These are phyloP conservation scores for Capsicum baccatum DNA, from an alignment of 257 asterid species.

Conservation along the genomic window DNA sequence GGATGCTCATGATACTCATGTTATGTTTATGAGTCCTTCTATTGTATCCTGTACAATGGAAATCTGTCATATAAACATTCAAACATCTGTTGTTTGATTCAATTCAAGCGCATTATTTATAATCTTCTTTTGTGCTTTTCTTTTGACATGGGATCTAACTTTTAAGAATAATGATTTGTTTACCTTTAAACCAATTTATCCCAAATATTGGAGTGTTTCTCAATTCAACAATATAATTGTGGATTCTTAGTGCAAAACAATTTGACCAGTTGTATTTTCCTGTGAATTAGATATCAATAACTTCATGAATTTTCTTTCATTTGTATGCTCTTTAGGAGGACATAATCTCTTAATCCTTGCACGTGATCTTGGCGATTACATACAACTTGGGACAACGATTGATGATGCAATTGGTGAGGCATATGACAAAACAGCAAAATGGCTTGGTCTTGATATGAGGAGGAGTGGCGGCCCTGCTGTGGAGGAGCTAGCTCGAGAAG, in stretches of 20 bases:
- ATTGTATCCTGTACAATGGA: not conserved
- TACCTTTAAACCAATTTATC: not conserved
- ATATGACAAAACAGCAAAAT: constrained; percentile 94
- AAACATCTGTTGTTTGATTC: not conserved
- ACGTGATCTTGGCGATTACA: constrained; percentile 86
- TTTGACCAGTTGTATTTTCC: not conserved
- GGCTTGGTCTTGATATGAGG: constrained; percentile 99
- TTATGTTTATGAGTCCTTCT: not conserved
- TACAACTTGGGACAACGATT: constrained; percentile 91
- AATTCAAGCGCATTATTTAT: not conserved
- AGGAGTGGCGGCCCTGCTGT: constrained; percentile 99
- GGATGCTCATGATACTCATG: not conserved
- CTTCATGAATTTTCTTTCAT: constrained; percentile 29
- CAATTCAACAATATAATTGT: not conserved
- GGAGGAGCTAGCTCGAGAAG: constrained; percentile 93
- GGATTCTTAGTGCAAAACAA: constrained; percentile 3
- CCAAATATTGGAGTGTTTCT: not conserved
- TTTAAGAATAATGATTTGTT: not conserved
- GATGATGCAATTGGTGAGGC: constrained; percentile 99
- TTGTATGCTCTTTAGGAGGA: constrained; percentile 65
- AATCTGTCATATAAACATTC: constrained; percentile 5
- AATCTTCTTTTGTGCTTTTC: not conserved
- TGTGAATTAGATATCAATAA: not conserved
- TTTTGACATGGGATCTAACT: not conserved
- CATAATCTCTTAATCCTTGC: constrained; percentile 96